Evolutionary conservation across 768 basidiomycete species (phyloP), one percentile per base, ranked within the genome.

Genomic region (Mycena capillaripes): DNA sequence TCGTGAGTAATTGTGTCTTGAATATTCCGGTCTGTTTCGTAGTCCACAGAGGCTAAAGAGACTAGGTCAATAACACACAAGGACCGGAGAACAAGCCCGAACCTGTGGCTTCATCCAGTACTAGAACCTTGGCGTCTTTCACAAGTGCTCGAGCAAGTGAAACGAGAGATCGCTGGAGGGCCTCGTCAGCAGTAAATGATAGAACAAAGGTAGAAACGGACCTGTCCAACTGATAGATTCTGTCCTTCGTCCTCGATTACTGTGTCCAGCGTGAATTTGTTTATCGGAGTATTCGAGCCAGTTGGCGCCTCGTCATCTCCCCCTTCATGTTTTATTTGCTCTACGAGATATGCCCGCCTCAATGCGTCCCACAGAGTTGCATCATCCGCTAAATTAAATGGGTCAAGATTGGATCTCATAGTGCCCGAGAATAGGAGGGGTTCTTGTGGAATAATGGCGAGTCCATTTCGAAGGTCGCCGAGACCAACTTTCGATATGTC

Each of bases 41-140:
- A 93, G 76, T 96, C 95, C 32, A 96, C 94, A 14, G 93, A 94
- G n/a, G 94, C 94, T 89, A 66, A 19, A 66, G 70, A 59, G 42
- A 14, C 16, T 34, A n/a, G 42, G 34, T 44, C 38, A 44, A 23
- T 19, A 44, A 44, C 40, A 10, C 17, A 17, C 40, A 17, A 44
- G 11, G 40, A 21, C 9, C 12, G 4, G 34, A 9, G 19, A 21
- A 21, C 14, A 27, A 25, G n/a, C n/a, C 48, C 21, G 63, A 76
- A 89, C 90, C 92, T 58, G 95, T 97, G 0, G 96, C 96, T 84
- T 97, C 96, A 79, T 98, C 97, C 14, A 98, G 85, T 55, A 98
- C 91, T 58, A 97, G 90, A 36, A 97, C 90, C 78, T 90, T 92
- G 16, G 93, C 88, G 78, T 96, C 89, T 76, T 96, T 95, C 38